Evolutionary conservation across 2,329 filamentous ascomycete genomes (phyloP), one percentile per base, ranked within the genome.

Genomic region (Dactylella cylindrospora): DNA sequence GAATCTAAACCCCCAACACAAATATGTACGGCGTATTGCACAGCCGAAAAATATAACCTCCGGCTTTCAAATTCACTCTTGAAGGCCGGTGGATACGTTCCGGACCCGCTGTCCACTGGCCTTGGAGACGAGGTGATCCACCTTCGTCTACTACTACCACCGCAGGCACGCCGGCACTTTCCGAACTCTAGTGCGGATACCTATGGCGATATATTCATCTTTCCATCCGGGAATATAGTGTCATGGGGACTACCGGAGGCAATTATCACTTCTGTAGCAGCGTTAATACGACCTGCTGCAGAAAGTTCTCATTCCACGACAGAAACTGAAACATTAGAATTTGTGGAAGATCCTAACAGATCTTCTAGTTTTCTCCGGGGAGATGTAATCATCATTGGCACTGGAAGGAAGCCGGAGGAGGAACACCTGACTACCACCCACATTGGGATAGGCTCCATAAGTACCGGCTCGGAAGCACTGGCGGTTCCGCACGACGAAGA

Each of bases 211-310:
- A 83, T 97, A 44, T 97, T 97, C 71, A 84, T 98, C 53, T 98
- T 98, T 67, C 90, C 91, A 6, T 95, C 90, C 0, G 93, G 93
- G 8, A 95, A 90, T 9, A 80, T 97, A 5, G 93, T 97, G 4
- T 85, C 88, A 19, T 98, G 93, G 93, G 87, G 88, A 3, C 78
- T 96, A 1, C 84, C 88, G 0, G 81, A 89, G 62, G 82, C 85
- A 54, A 81, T 89, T 13, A 84, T 90, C 12, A 79, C 79, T 15
- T 80, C 79, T 41, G 75, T 90, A 19, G 84, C 86, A 3, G 86
- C 86, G 6, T 81, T 80, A 53, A 83, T 97, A 9, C 79, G 88
- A 15, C 80, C 83, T 0, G 90, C 91, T 1, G 88, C 90, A 10
- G 80, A 86, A 66, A 83, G 84, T 45, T 81, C 87, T 1, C 87